A percentile compares a stretch with the other conserved stretches of the same genome.
Conservation (phyloP, 805 yeast species). For the Komagataella mondaviorum region DNA sequence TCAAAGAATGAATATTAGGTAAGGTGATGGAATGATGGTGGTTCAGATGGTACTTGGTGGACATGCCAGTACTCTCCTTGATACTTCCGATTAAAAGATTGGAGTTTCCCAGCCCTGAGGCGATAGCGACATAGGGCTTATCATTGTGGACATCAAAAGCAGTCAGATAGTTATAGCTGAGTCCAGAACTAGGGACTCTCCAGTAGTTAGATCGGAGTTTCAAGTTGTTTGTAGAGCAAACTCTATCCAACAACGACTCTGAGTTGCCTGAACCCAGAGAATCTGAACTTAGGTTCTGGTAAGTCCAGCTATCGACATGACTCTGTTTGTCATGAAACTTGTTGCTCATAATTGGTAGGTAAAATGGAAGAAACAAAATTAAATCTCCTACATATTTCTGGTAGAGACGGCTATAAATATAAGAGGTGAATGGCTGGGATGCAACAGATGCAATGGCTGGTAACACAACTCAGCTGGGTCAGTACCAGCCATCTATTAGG, state of each 20-base stretch:
- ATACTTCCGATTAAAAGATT: conserved; percentile 28
- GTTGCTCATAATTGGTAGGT: not conserved
- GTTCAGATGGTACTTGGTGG: conserved; percentile 25
- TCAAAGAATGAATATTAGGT: conserved; percentile 38
- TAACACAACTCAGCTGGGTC: no score
- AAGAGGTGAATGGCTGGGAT: not conserved
- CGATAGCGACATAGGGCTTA: conserved; percentile 33
- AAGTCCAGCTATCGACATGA: not conserved
- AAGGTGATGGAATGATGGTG: conserved; percentile 47
- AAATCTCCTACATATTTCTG: not conserved
- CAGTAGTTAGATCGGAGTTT: conserved; percentile 21
- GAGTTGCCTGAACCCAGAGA: not conserved
- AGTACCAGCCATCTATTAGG: not conserved
- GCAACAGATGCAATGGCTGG: not conserved
- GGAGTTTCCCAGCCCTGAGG: conserved; percentile 29
- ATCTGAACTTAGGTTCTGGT: not conserved
- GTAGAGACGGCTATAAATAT: not conserved
- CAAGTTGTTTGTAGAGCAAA: conserved; percentile 24
- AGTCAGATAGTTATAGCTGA: not conserved
- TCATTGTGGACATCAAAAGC: conserved; percentile 8
- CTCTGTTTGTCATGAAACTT: not conserved
- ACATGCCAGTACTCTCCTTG: conserved; percentile 26
- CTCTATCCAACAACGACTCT: conserved; percentile 17
- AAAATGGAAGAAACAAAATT: not conserved
- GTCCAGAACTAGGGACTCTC: conserved; percentile 11